phyloP scores from a whole-genome alignment of 306 rosid species.

The Quercus ilex region DNA sequence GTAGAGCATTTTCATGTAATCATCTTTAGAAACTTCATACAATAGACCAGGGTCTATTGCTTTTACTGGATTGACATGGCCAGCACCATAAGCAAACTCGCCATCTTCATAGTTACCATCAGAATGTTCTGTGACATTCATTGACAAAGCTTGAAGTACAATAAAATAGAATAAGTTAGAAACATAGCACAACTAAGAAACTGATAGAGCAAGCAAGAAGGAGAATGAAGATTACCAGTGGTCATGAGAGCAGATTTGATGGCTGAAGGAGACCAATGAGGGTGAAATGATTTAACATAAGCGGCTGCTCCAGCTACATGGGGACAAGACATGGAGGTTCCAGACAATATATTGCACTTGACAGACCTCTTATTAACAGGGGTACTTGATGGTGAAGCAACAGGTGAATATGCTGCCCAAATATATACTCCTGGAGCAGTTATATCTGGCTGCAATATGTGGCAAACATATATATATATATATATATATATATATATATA shows the following conservation, averaged over 20 bases:
- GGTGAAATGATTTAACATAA: constrained; percentile 26
- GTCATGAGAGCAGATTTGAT: constrained; percentile 32
- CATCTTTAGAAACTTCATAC: constrained; percentile 29
- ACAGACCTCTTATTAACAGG: not conserved
- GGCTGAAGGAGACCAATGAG: constrained; percentile 27
- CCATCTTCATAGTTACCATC: not conserved
- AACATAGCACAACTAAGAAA: not conserved
- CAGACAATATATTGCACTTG: constrained; percentile 12
- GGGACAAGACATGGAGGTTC: constrained; percentile 40
- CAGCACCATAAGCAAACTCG: constrained; percentile 25
- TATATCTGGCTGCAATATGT: constrained; percentile 25
- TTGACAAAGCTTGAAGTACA: constrained; percentile 23
- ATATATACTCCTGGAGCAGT: constrained; percentile 30
- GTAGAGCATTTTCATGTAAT: constrained; percentile 26
- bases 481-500: too few species aligned
- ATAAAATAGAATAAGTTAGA: not conserved
- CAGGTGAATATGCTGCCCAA: constrained; percentile 33
- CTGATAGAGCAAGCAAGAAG: too few species aligned
- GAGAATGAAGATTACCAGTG: not conserved
- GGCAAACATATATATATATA: not conserved
- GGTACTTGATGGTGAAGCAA: not conserved
- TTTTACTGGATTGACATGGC: constrained; percentile 25
- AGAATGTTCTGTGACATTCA: not conserved
- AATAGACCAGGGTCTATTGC: constrained; percentile 30
- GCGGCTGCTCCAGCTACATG: constrained; percentile 35